These are phyloP conservation scores for Corymbia citriodora DNA, from an alignment of 441 rosid species.

Conservation along the genomic window DNA sequence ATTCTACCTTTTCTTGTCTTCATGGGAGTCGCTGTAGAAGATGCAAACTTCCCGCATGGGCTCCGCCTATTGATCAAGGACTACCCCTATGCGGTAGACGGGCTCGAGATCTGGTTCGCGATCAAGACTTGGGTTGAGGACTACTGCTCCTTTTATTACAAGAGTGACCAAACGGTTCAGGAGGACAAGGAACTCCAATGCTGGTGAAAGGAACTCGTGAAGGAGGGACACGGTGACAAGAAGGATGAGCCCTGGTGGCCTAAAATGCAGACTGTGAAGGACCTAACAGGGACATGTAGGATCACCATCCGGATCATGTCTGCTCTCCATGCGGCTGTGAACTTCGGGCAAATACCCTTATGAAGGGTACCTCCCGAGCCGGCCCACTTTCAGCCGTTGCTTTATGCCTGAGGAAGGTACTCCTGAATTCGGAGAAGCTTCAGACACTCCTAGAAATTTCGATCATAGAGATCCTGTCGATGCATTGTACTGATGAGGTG, in stretches of 20 bases:
- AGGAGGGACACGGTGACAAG: constrained; percentile 15
- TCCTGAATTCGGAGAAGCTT: neutral
- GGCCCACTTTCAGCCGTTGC: constrained; percentile 9
- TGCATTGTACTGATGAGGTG: constrained; percentile 11
- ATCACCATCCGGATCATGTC: constrained; percentile 10
- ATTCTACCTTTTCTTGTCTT: neutral
- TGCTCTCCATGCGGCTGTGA: constrained; percentile 12
- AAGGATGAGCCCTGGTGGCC: constrained; percentile 17
- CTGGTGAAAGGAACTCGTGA: constrained; percentile 13
- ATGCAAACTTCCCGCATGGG: constrained; percentile 52
- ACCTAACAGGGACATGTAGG: neutral
- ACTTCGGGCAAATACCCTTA: constrained; percentile 14
- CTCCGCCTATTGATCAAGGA: constrained; percentile 63
- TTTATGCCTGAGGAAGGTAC: constrained; percentile 13
- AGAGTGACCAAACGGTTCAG: neutral
- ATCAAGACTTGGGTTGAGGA: constrained; percentile 15
- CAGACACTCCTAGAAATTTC: constrained; percentile 10
- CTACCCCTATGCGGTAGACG: constrained; percentile 75
- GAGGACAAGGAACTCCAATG: constrained; percentile 6
- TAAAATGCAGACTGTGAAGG: constrained; percentile 1
- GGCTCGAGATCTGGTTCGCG: constrained; percentile 27
- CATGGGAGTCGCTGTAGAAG: constrained; percentile 88
- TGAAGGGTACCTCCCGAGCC: constrained; percentile 13
- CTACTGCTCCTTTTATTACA: constrained; percentile 13
- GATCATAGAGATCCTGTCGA: constrained; percentile 6